Evolutionary conservation across 768 basidiomycete genomes (phyloP).

Genomic region (Psilocybe azurescens): DNA sequence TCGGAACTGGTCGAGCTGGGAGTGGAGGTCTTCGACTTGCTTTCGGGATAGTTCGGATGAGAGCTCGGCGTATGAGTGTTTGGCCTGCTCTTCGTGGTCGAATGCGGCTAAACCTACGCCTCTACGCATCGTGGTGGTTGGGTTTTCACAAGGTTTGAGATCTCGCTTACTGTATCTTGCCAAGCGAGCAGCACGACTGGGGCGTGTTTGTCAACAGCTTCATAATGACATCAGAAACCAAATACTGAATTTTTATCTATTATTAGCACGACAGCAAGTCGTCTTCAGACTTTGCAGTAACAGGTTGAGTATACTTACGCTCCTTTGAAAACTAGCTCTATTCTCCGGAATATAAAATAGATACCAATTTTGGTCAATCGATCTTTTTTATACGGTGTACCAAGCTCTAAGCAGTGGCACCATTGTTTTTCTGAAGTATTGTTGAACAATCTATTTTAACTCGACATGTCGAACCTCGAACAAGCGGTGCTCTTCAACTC

Average conservation of each 20-base stretch:
- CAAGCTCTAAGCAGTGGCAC: too few relatives aligned
- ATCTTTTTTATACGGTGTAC: too few relatives aligned
- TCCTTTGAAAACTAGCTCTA: too few relatives aligned
- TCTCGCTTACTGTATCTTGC: background rate
- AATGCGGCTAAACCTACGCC: conserved; percentile 91
- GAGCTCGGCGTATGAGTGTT: conserved; percentile 81
- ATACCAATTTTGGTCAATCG: too few relatives aligned
- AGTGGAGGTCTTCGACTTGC: conserved; percentile 79
- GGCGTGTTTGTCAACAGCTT: background rate
- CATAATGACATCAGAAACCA: background rate
- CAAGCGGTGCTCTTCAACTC: too few relatives aligned
- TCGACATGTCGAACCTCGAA: too few relatives aligned
- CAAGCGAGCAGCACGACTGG: background rate
- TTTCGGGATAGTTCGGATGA: conserved; percentile 77
- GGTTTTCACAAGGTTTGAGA: background rate
- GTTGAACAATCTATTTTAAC: too few relatives aligned
- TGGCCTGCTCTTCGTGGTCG: conserved; percentile 83
- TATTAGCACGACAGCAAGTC: background rate
- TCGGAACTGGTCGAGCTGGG: conserved; percentile 86
- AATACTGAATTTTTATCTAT: background rate
- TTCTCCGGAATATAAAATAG: too few relatives aligned
- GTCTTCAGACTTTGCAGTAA: too few relatives aligned
- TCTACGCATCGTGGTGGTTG: conserved; percentile 44
- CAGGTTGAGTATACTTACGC: too few relatives aligned
- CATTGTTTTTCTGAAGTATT: too few relatives aligned